Percentiles rank a stretch among this genome's conserved stretches.
Evolutionary conservation across 1,284 basidiomycete species (phyloP).

Genomic region (Pseudozyma hubeiensis): DNA sequence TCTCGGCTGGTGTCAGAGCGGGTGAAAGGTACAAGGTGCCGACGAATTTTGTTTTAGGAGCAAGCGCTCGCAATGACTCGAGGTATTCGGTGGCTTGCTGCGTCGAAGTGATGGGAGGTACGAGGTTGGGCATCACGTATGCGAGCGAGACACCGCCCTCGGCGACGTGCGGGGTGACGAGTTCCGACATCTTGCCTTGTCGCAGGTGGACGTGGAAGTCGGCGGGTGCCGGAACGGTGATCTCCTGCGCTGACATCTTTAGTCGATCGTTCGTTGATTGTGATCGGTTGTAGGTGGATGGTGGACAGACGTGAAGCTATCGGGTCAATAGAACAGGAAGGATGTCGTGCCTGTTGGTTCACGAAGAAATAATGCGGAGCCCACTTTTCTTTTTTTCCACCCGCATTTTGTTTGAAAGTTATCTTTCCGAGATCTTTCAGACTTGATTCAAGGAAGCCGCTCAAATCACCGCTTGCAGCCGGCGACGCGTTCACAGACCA

Average conservation of each 20-base stretch:
- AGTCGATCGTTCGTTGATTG: too few species aligned
- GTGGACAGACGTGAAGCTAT: too few species aligned
- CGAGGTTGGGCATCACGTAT: slow-evolving; percentile 99
- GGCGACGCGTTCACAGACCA: neutral
- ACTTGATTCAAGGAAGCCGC: slow-evolving; percentile 2
- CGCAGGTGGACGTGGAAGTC: slow-evolving; percentile 95
- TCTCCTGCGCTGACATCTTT: slow-evolving; percentile 35
- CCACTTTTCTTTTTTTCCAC: slow-evolving; percentile 8
- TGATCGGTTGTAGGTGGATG: neutral
- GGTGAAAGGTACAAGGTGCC: slow-evolving; percentile 96
- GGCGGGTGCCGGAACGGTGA: slow-evolving; percentile 56
- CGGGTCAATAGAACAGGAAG: neutral
- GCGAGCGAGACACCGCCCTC: slow-evolving; percentile 89
- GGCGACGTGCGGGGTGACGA: slow-evolving; percentile 90
- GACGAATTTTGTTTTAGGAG: slow-evolving; percentile 84
- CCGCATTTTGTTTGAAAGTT: neutral
- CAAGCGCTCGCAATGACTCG: slow-evolving; percentile 78
- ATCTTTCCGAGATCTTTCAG: neutral
- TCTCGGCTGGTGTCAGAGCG: slow-evolving; percentile 88
- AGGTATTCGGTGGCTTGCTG: slow-evolving; percentile 86
- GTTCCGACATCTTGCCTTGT: slow-evolving; percentile 79
- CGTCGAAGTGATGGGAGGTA: slow-evolving; percentile 88
- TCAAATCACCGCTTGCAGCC: slow-evolving; percentile 14
- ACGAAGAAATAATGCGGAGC: slow-evolving; percentile 17
- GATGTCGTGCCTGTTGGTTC: slow-evolving; percentile 19